Base-by-base conservation (phyloP, 768 basidiomycete genomes). In the Amanita fuliginea region DNA sequence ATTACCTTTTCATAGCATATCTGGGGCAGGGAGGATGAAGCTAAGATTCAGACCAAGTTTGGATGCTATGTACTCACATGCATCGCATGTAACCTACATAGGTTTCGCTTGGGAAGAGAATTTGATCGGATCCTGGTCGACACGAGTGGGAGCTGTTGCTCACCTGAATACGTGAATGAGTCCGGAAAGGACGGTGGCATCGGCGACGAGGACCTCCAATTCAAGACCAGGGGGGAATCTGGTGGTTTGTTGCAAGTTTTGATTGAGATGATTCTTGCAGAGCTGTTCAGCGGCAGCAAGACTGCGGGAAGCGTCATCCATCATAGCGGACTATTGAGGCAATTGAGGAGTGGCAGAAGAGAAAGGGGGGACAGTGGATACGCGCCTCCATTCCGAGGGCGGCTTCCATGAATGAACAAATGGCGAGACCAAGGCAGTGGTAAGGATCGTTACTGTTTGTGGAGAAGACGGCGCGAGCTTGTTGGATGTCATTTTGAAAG, bases 31-130 rank as follows among this genome's bases (percentile, higher is more conserved):
- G 32, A 41, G 30, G 26, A n/a, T 51, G 9, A n/a, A 56, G 42
- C 7, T n/a, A n/a, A n/a, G n/a, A 28, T 18, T 3, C 10, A 6
- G 24, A 2, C 21, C 24, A 19, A 4, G 32, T 10, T 19, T 8
- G 45, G 42, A 21, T 8, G 40, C 13, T 16, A n/a, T 52, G 54
- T 7, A 72, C 73, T 62, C 62, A 86, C 78, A 87, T 70, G 67
- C 84, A 87, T 55, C 86, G 84, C 6, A 87, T 56, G 59, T 88
- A 88, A 30, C 86, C 86, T 70, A 76, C 79, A 61, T 86, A 86
- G 1, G 80, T 79, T 64, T 88, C 86, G 49, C 83, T 28, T 50
- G 49, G 5, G 39, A 18, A 19, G 18, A 10, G 13, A 22, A n/a
- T 21, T 16, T 11, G 19, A 30, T 30, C 3, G 10, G 30, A 34